These are phyloP conservation scores for Phaeosphaeriaceae sp. DNA, from an alignment of 2,329 filamentous ascomycete genomes.

Conservation along the genomic window DNA sequence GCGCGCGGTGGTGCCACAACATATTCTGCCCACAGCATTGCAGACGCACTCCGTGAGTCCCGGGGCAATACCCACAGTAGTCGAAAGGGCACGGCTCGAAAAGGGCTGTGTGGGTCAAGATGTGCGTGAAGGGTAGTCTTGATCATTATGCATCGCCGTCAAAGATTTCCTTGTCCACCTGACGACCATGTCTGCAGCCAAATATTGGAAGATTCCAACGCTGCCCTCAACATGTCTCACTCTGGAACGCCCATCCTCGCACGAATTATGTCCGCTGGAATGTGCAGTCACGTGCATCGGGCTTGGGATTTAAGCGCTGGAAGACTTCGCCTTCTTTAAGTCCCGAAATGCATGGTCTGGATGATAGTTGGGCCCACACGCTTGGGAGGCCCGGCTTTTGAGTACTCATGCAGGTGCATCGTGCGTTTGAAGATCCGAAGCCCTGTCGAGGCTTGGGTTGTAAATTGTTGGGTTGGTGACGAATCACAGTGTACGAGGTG, in stretches of 20 bases:
- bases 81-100: too few relatives aligned
- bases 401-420: slow-evolving; percentile 1
- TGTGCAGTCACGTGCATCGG: slow-evolving; percentile 5
- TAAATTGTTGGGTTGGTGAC: background rate
- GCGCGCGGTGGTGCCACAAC: background rate
- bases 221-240: slow-evolving; percentile 20
- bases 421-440: slow-evolving; percentile 9
- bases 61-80: too few relatives aligned
- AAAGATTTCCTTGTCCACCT: background rate
- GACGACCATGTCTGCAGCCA: slow-evolving; percentile 17
- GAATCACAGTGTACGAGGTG: background rate
- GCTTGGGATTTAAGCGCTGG: slow-evolving; percentile 11
- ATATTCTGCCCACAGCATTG: too few relatives aligned
- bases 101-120: too few relatives aligned
- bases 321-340: slow-evolving; percentile 8
- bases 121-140: too few relatives aligned
- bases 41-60: too few relatives aligned
- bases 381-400: too few relatives aligned
- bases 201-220: slow-evolving; percentile 4
- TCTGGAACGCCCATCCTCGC: slow-evolving; percentile 5
- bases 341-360: slow-evolving; percentile 12
- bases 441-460: background rate
- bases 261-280: background rate
- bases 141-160: too few relatives aligned
- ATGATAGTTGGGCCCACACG: too few relatives aligned